Percentiles rank a stretch among this genome's conserved stretches.
phyloP scores from a whole-genome alignment of 192 early-diverging fungal genomes.

The Backusella parvicylindrica region DNA sequence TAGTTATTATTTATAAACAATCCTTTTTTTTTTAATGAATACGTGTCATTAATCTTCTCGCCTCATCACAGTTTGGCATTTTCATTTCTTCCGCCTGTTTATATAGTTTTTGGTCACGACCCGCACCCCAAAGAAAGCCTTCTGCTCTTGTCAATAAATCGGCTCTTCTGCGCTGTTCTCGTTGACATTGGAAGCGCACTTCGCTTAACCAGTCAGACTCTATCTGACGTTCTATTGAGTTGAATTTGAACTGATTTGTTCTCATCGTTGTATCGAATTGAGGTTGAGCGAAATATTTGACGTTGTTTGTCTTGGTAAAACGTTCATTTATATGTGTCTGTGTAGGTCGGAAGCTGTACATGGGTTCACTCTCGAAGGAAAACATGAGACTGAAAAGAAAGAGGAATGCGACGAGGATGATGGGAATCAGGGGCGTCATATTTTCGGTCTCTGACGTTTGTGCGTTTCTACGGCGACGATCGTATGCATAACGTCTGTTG shows the following conservation, averaged over 20 bases:
- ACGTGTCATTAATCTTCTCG: constrained; percentile 27
- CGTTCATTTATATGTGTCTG: constrained; percentile 45
- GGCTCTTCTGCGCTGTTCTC: constrained; percentile 60
- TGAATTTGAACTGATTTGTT: constrained; percentile 43
- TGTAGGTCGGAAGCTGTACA: constrained; percentile 59
- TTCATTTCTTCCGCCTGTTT: constrained; percentile 61
- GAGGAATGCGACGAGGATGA: constrained; percentile 73
- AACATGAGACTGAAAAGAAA: constrained; percentile 66
- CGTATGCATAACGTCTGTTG: constrained; percentile 1
- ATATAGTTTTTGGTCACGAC: constrained; percentile 57
- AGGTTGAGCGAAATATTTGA: constrained; percentile 79
- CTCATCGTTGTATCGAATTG: constrained; percentile 35
- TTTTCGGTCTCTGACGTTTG: neutral
- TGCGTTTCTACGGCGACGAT: neutral
- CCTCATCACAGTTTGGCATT: constrained; percentile 68
- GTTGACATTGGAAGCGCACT: constrained; percentile 61
- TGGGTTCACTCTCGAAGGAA: constrained; percentile 37
- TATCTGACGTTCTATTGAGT: constrained; percentile 69
- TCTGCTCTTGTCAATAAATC: constrained; percentile 52
- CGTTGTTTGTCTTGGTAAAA: constrained; percentile 52
- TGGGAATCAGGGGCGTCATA: constrained; percentile 58
- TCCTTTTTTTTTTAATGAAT: no score
- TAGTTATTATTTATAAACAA: no score
- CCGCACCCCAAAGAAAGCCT: constrained; percentile 60
- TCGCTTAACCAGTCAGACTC: constrained; percentile 65